Base-by-base conservation (phyloP, 73 alveolate genomes). In the Urostyla sp. region DNA sequence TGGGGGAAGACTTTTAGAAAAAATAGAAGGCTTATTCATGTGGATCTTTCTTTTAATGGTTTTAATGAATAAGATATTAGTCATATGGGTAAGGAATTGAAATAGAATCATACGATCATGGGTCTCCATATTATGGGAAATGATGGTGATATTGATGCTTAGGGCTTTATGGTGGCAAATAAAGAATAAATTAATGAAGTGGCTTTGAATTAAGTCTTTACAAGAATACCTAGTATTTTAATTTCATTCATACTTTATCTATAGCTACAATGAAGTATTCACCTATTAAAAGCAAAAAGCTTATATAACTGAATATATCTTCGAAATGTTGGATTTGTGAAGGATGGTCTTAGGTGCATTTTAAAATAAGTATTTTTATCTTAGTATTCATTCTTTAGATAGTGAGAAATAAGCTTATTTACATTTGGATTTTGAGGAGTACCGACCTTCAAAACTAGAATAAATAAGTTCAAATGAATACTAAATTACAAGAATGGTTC, bases 101-200 rank as follows among this genome's bases (percentile, higher is more conserved):
- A 79, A 55, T 74, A 76, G 37, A 94, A 94, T 75, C 96, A 94
- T 82, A 83, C 96, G 16, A 89, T 94, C 35, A 67, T 94, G 50
- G 98, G 98, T 0, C 80, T 94, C 8, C 98, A 94, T 84, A 90
- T 94, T 55, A 85, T 85, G 53, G 98, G 98, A 28, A 94, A 94
- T 67, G 94, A 92, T 49, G 88, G 79, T 67, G 76, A 78, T 59
- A 91, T 92, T 0, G 91, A 90, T 72, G 91, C 89, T 37, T 73
- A 84, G 44, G 98, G 98, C 0, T 93, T 93, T 82, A 87, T 93
- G 24, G 74, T 34, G 26, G 46, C 58, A 6, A 46, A 32, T 2
- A 52, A 57, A 56, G 21, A 43, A 7, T 5, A 69, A 4, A 54
- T 23, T 45, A 84, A 81, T 7, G 40, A 78, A 0, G 69, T 56